phyloP scores from a whole-genome alignment of 208 protist genomes.

The Crithidia fasciculata region DNA sequence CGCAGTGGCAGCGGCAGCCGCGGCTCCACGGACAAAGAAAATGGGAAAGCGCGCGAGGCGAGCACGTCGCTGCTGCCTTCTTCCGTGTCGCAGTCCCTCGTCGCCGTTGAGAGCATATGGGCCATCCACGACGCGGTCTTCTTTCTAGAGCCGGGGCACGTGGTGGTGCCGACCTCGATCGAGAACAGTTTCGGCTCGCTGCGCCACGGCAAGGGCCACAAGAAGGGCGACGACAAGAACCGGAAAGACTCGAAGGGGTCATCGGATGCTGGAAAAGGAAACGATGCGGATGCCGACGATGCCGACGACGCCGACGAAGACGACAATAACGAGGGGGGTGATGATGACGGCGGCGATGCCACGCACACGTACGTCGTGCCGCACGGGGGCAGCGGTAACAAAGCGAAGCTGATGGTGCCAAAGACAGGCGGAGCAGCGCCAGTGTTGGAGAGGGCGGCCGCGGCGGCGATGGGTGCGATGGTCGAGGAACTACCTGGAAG shows the following conservation, averaged over 20 bases:
- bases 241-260: slow-evolving; percentile 6
- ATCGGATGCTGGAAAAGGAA: neutral
- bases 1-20: neutral
- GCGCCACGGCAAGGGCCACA: slow-evolving; percentile 17
- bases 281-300: neutral
- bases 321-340: slow-evolving; percentile 7
- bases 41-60: no score
- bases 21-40: neutral
- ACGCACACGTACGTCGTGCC: slow-evolving; percentile 33
- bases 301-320: neutral
- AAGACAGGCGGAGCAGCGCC: neutral
- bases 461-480: no score
- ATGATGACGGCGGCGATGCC: neutral
- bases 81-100: slow-evolving; percentile 4
- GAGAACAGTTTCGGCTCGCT: slow-evolving; percentile 36
- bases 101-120: slow-evolving; percentile 48
- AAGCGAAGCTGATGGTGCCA: neutral
- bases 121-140: slow-evolving; percentile 55
- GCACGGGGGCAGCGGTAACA: neutral
- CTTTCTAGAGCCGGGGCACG: slow-evolving; percentile 43
- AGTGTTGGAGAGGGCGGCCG: no score
- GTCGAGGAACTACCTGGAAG: no score
- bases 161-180: slow-evolving; percentile 38
- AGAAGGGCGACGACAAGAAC: slow-evolving; percentile 31
- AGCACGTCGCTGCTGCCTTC: neutral